phyloP scores from a whole-genome alignment of 805 yeast genomes.

The Saccharomycopsis olivae region DNA sequence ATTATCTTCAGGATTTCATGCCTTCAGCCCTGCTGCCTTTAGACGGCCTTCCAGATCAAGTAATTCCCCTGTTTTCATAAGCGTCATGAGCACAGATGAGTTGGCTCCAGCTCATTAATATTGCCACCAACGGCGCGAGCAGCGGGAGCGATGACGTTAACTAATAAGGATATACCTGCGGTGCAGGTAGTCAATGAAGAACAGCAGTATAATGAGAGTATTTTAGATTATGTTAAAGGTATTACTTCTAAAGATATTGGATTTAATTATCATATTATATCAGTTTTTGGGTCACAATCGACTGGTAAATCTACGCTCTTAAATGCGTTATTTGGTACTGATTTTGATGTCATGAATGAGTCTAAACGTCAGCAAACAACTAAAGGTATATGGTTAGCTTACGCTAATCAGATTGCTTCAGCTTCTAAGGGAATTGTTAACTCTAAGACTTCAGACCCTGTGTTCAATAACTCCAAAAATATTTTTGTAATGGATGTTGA shows the following conservation, averaged over 20 bases:
- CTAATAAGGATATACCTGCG: no score
- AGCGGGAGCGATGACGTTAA: no score
- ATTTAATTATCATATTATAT: conserved; percentile 73
- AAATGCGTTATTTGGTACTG: conserved; percentile 75
- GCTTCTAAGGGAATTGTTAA: conserved; percentile 12
- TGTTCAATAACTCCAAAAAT: conserved; percentile 18
- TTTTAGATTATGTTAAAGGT: conserved; percentile 28
- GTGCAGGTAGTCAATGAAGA: conserved; percentile 45
- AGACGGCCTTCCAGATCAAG: no score
- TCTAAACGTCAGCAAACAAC: conserved; percentile 80
- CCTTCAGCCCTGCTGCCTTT: no score
- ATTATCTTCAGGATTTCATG: no score
- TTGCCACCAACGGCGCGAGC: no score
- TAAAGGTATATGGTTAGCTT: conserved; percentile 71
- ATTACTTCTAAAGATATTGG: conserved; percentile 37
- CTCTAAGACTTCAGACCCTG: conserved; percentile 16
- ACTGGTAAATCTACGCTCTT: conserved; percentile 93
- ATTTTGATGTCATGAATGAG: conserved; percentile 91
- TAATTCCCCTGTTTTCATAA: no score
- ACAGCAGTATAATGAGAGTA: conserved; percentile 33
- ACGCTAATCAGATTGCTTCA: conserved; percentile 33
- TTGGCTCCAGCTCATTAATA: no score
- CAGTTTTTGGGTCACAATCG: conserved; percentile 95
- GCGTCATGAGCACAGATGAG: no score
- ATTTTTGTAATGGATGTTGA: conserved; percentile 92